These are phyloP conservation scores for Didymella lethalis DNA, from an alignment of 2,329 filamentous ascomycete genomes.

Conservation along the genomic window DNA sequence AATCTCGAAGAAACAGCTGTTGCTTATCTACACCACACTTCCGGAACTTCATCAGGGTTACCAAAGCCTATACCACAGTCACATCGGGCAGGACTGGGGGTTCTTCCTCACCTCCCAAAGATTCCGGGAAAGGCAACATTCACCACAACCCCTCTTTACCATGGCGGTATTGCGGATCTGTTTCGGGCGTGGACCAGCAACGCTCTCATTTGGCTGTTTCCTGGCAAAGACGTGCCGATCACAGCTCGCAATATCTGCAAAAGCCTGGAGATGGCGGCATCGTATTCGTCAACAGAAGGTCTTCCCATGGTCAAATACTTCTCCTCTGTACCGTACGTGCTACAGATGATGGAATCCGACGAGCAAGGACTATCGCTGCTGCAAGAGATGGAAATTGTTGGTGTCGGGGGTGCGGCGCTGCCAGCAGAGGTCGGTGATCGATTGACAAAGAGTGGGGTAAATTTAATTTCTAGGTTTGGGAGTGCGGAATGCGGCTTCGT, in stretches of 20 bases:
- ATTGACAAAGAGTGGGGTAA: conserved; percentile 61
- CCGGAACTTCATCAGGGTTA: conserved; percentile 69
- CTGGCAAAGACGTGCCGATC: conserved; percentile 63
- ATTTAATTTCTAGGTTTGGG: conserved; percentile 68
- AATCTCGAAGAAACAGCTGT: conserved; percentile 47
- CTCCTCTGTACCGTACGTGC: conserved; percentile 78
- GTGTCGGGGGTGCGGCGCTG: conserved; percentile 69
- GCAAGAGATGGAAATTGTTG: conserved; percentile 65
- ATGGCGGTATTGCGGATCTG: conserved; percentile 70
- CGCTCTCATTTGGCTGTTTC: conserved; percentile 69
- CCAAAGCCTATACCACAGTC: conserved; percentile 70
- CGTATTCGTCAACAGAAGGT: conserved; percentile 22
- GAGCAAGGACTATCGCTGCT: conserved; percentile 80
- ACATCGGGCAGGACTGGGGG: conserved; percentile 63
- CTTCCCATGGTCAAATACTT: conserved; percentile 62
- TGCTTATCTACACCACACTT: conserved; percentile 70
- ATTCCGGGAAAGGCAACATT: conserved; percentile 60
- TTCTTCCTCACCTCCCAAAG: conserved; percentile 59
- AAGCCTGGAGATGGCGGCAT: conserved; percentile 55
- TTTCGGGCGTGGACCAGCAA: conserved; percentile 69
- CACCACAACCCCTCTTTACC: conserved; percentile 71
- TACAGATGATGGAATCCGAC: conserved; percentile 87
- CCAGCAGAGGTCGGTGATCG: conserved; percentile 61
- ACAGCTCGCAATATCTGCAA: conserved; percentile 62
- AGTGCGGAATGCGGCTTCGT: conserved; percentile 73